Conservation (phyloP, 306 rosid genomes). For the Acacia crassicarpa region DNA sequence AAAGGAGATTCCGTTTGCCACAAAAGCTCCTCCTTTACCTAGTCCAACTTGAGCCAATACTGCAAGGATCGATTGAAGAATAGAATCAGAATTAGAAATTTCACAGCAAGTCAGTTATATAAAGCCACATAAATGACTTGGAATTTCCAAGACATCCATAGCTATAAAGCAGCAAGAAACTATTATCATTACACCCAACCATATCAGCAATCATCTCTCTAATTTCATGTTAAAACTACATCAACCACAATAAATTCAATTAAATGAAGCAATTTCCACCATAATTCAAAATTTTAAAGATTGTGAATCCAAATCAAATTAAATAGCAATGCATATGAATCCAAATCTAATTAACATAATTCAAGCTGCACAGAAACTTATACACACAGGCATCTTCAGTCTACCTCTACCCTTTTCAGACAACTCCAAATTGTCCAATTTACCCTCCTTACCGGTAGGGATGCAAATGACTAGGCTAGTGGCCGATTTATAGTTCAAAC, state of each 20-base stretch:
- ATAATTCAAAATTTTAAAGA: too few species aligned
- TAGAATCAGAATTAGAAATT: conserved; percentile 32
- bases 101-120: conserved; percentile 37
- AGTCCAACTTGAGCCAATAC: conserved; percentile 38
- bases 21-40: conserved; percentile 37
- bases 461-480: too few species aligned
- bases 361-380: too few species aligned
- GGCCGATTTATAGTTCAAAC: too few species aligned
- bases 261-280: too few species aligned
- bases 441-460: too few species aligned
- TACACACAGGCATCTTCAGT: too few species aligned
- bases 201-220: neutral
- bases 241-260: neutral
- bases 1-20: conserved; percentile 29
- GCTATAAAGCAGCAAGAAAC: conserved; percentile 42
- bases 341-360: too few species aligned
- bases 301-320: too few species aligned
- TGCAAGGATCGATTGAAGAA: conserved; percentile 31
- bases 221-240: neutral
- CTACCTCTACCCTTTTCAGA: too few species aligned
- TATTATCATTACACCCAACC: neutral
- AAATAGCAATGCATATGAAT: too few species aligned
- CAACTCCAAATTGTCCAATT: too few species aligned
- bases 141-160: conserved; percentile 47
- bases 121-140: conserved; percentile 39